Percentiles rank a stretch among this genome's conserved stretches.
These are phyloP conservation scores for Cenchrus purpureus DNA, from an alignment of 176 grass and related monocot species.

Conservation along the genomic window DNA sequence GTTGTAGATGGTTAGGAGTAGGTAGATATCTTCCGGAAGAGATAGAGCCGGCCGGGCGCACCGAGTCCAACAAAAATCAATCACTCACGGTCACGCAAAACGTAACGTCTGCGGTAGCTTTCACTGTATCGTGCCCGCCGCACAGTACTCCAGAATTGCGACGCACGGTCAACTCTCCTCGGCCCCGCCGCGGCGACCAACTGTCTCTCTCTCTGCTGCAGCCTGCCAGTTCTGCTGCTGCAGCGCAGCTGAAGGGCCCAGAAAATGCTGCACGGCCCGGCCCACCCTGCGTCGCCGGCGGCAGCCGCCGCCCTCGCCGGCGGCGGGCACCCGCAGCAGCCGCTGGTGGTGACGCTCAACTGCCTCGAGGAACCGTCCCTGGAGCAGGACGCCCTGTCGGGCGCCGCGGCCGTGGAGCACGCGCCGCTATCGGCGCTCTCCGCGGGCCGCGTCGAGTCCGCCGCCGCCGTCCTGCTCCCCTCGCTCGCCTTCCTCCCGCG, in stretches of 20 bases:
- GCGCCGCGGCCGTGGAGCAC: conserved; percentile 74
- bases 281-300: conserved; percentile 29
- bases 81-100: no score
- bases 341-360: conserved; percentile 76
- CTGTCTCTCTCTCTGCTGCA: no score
- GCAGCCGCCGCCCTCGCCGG: neutral
- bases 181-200: neutral
- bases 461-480: conserved; percentile 69
- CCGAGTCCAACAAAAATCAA: no score
- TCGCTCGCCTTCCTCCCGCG: conserved; percentile 89
- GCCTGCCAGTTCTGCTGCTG: neutral
- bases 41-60: no score
- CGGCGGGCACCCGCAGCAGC: conserved; percentile 46
- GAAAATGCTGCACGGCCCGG: conserved; percentile 54
- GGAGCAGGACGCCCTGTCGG: conserved; percentile 70
- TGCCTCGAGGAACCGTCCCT: conserved; percentile 78
- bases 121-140: no score
- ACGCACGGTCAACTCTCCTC: neutral
- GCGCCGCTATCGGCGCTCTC: conserved; percentile 66
- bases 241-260: conserved; percentile 24
- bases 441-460: conserved; percentile 63
- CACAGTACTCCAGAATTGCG: no score
- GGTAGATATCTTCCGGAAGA: no score
- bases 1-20: no score
- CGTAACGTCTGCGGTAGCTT: no score